A percentile compares a stretch with the other conserved stretches of the same genome.
These are phyloP conservation scores for Raphanus raphanistrum DNA, from an alignment of 345 rosid species.

Conservation along the genomic window DNA sequence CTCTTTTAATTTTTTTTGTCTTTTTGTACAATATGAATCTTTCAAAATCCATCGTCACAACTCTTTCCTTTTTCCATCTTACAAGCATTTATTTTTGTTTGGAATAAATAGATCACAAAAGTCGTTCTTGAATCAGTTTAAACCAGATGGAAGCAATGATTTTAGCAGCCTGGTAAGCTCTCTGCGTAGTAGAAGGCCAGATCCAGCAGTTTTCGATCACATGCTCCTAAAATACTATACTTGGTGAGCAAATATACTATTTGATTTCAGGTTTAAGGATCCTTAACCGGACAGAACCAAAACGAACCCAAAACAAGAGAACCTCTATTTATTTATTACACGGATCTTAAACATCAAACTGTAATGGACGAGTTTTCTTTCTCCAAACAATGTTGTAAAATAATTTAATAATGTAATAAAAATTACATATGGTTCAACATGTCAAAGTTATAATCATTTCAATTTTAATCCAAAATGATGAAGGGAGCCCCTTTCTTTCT, in stretches of 20 bases:
- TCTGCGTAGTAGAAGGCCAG: background rate
- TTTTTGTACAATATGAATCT: constrained; percentile 8
- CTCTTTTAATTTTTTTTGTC: background rate
- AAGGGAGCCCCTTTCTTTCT: background rate
- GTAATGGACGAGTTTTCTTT: background rate
- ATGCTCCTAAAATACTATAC: background rate
- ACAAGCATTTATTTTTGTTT: background rate
- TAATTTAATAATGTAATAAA: constrained; percentile 19
- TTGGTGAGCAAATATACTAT: too few relatives aligned
- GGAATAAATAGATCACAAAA: background rate
- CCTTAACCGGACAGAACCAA: background rate
- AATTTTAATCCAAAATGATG: background rate
- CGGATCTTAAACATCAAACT: background rate
- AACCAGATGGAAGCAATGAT: background rate
- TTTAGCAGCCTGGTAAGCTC: background rate
- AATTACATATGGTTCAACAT: constrained; percentile 15
- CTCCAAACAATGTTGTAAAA: background rate
- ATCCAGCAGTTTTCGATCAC: background rate
- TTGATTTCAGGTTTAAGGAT: background rate
- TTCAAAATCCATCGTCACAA: constrained; percentile 28
- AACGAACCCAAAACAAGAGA: background rate
- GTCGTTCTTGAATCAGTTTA: background rate
- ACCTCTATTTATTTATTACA: background rate
- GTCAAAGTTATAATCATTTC: background rate
- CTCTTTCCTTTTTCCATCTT: constrained; percentile 3